phyloP scores from a whole-genome alignment of 441 rosid genomes.

The Gossypium laxum region DNA sequence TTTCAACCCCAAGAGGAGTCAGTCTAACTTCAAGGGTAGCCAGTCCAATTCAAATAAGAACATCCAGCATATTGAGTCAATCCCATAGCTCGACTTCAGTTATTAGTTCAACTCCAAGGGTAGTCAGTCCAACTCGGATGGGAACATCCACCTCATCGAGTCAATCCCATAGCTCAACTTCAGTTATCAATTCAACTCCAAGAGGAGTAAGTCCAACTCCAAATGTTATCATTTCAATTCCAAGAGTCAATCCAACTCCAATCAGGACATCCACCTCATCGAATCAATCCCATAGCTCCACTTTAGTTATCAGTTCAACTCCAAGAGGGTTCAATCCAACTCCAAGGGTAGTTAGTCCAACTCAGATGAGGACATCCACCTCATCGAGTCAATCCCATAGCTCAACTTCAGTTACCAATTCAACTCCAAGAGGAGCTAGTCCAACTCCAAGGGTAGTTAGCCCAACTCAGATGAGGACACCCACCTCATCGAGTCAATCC shows the following conservation, averaged over 20 bases:
- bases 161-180: too few relatives aligned
- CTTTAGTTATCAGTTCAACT: background rate
- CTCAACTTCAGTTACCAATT: background rate
- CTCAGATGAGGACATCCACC: background rate
- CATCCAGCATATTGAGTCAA: too few relatives aligned
- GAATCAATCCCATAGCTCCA: constrained; percentile 23
- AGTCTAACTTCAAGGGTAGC: constrained; percentile 33
- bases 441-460: background rate
- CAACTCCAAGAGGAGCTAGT: background rate
- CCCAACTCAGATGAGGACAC: background rate
- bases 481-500: background rate
- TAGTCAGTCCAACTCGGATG: too few relatives aligned
- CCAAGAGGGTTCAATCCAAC: constrained; percentile 19
- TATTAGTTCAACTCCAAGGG: too few relatives aligned
- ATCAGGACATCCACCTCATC: background rate
- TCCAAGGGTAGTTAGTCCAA: background rate
- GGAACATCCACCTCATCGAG: too few relatives aligned
- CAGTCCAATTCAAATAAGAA: too few relatives aligned
- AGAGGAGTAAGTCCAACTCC: too few relatives aligned
- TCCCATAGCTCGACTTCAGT: too few relatives aligned
- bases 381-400: background rate
- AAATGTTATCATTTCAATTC: too few relatives aligned
- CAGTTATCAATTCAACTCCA: too few relatives aligned
- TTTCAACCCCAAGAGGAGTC: constrained; percentile 32
- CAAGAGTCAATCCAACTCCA: constrained; percentile 22